phyloP scores from a whole-genome alignment of 2,329 filamentous ascomycete species.

The Fonsecaea pedrosoi region DNA sequence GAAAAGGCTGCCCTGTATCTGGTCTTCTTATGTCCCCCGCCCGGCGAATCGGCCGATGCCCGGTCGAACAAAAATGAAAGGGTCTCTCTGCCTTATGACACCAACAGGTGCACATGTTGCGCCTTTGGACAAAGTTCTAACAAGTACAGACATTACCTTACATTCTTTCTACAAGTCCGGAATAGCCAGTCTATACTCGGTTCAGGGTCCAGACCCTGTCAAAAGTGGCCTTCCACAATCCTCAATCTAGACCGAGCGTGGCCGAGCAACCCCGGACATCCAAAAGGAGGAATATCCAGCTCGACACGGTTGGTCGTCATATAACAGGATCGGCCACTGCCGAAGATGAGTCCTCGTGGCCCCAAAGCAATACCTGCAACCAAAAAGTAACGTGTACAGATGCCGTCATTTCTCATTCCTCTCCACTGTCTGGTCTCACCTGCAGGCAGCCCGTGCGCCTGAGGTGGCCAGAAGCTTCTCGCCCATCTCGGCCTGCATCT shows the following conservation, averaged over 20 bases:
- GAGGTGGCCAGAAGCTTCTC: neutral
- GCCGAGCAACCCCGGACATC: neutral
- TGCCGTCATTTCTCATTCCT: neutral
- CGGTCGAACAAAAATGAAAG: neutral
- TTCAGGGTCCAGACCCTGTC: neutral
- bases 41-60: neutral
- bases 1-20: neutral
- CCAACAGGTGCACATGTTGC: neutral
- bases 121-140: neutral
- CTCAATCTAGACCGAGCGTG: neutral
- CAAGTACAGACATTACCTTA: neutral
- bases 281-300: neutral
- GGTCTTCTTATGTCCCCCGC: neutral
- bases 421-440: neutral
- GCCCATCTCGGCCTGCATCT: constrained; percentile 3
- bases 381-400: neutral
- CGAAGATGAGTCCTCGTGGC: neutral
- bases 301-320: neutral
- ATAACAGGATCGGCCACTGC: neutral
- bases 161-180: neutral
- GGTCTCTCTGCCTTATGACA: neutral
- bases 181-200: neutral
- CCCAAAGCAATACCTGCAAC: neutral
- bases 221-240: neutral
- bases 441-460: neutral